These are phyloP conservation scores for Myxozyma monticola DNA, from an alignment of 805 yeast species.

Conservation along the genomic window DNA sequence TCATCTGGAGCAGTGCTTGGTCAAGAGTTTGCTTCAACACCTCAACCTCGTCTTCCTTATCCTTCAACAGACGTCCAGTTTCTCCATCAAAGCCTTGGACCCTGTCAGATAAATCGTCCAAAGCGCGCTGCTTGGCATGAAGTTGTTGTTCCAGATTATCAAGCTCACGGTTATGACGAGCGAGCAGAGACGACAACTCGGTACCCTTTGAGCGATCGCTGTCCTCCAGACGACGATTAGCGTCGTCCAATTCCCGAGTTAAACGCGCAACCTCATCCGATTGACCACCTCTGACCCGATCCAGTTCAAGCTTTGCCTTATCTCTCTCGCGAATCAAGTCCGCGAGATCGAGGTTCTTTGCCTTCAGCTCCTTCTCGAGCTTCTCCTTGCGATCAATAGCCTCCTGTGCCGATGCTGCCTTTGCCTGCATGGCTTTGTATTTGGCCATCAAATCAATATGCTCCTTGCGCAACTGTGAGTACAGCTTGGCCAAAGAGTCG, in stretches of 20 bases:
- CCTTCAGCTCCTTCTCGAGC: constrained; percentile 71
- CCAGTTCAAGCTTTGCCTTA: constrained; percentile 80
- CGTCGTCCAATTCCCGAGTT: constrained; percentile 62
- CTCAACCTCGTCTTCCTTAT: constrained; percentile 78
- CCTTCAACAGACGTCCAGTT: constrained; percentile 52
- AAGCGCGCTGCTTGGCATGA: constrained; percentile 38
- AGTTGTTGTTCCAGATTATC: constrained; percentile 49
- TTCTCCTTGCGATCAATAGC: constrained; percentile 80
- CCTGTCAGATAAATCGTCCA: constrained; percentile 36
- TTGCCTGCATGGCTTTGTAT: constrained; percentile 49
- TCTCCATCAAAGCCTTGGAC: constrained; percentile 34
- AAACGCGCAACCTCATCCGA: constrained; percentile 65
- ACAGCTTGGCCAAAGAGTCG: constrained; percentile 83
- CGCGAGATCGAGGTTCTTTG: constrained; percentile 83
- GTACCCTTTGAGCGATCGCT: constrained; percentile 63
- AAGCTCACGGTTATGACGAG: constrained; percentile 64
- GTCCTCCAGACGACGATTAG: constrained; percentile 58
- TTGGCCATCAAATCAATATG: constrained; percentile 76
- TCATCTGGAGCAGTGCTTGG: constrained; percentile 62
- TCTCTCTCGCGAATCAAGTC: constrained; percentile 88
- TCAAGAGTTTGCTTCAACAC: constrained; percentile 68
- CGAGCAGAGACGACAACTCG: constrained; percentile 58
- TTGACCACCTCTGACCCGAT: constrained; percentile 58
- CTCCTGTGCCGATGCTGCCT: constrained; percentile 87
- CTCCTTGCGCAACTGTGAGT: constrained; percentile 88